phyloP scores from a whole-genome alignment of 1,139 yeast genomes.

The Taphrina wiesneri region DNA sequence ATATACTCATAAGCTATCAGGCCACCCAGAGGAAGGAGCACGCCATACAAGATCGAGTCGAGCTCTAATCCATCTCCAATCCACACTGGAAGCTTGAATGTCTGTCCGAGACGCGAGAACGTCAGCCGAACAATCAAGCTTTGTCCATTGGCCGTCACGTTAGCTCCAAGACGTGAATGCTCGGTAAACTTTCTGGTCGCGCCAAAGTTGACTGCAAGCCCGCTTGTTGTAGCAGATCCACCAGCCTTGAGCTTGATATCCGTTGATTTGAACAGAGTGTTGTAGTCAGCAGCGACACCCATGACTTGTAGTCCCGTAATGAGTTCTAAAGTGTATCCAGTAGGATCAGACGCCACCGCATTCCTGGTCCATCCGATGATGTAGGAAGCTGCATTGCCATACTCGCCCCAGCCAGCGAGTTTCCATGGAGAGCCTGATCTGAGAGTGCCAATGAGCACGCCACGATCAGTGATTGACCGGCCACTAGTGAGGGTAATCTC shows the following conservation, averaged over 20 bases:
- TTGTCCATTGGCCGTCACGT: slow-evolving; percentile 24
- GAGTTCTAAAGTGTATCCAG: slow-evolving; percentile 29
- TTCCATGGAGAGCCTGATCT: slow-evolving; percentile 32
- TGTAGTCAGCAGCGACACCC: slow-evolving; percentile 33
- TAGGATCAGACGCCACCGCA: slow-evolving; percentile 13
- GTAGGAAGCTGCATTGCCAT: slow-evolving; percentile 30
- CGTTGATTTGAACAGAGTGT: slow-evolving; percentile 11
- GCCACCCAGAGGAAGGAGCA: slow-evolving; percentile 25
- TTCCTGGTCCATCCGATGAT: slow-evolving; percentile 27
- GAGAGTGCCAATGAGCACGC: slow-evolving; percentile 21
- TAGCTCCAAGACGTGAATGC: slow-evolving; percentile 20
- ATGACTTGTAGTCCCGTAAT: slow-evolving; percentile 30
- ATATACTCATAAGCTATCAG: slow-evolving; percentile 29
- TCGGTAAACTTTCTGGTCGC: slow-evolving; percentile 32
- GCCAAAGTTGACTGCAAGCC: slow-evolving; percentile 25
- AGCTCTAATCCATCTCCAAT: slow-evolving; percentile 30
- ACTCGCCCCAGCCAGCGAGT: slow-evolving; percentile 22
- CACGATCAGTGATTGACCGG: slow-evolving; percentile 30
- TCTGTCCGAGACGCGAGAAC: slow-evolving; percentile 33
- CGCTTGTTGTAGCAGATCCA: slow-evolving; percentile 30
- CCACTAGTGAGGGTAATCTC: slow-evolving; percentile 32
- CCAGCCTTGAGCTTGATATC: slow-evolving; percentile 30
- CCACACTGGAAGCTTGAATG: slow-evolving; percentile 30
- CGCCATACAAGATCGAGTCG: slow-evolving; percentile 32
- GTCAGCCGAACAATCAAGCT: slow-evolving; percentile 21